These are phyloP conservation scores for Penicillium argentinense DNA, from an alignment of 495 filamentous ascomycete species.

Conservation along the genomic window DNA sequence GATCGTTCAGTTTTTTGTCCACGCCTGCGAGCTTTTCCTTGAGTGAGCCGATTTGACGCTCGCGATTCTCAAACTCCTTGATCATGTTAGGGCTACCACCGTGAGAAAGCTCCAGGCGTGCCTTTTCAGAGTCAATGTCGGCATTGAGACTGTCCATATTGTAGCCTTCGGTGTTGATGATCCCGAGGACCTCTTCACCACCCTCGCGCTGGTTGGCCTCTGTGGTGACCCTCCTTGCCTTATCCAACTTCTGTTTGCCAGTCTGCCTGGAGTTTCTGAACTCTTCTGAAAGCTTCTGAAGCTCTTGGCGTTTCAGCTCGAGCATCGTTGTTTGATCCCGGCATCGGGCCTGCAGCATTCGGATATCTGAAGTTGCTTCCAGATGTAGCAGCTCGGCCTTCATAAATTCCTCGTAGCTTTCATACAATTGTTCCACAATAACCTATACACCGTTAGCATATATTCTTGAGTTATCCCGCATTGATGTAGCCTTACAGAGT, in stretches of 20 bases:
- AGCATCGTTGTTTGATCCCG: slow-evolving; percentile 54
- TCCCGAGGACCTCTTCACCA: slow-evolving; percentile 29
- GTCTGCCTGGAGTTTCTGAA: slow-evolving; percentile 28
- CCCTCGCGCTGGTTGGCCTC: slow-evolving; percentile 19
- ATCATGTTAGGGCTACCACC: slow-evolving; percentile 77
- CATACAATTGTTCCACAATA: slow-evolving; percentile 58
- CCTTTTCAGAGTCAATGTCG: slow-evolving; percentile 72
- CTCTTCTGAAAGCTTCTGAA: slow-evolving; percentile 34
- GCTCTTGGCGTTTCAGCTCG: slow-evolving; percentile 41
- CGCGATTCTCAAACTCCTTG: slow-evolving; percentile 73
- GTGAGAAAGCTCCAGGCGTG: slow-evolving; percentile 75
- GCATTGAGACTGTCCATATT: slow-evolving; percentile 64
- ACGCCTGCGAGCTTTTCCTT: slow-evolving; percentile 46
- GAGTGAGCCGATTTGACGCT: slow-evolving; percentile 56
- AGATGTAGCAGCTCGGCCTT: slow-evolving; percentile 66
- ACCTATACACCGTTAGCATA: slow-evolving; percentile 40
- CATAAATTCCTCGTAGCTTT: slow-evolving; percentile 60
- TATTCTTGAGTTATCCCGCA: background rate
- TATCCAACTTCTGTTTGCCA: slow-evolving; percentile 34
- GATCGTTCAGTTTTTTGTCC: slow-evolving; percentile 45
- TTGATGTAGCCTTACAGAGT: slow-evolving; percentile 50
- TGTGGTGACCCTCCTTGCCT: slow-evolving; percentile 31
- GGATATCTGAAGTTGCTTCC: slow-evolving; percentile 79
- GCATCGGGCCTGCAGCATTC: slow-evolving; percentile 62
- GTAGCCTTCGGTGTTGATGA: slow-evolving; percentile 35